Percentiles rank a stretch among this genome's conserved stretches.
phyloP scores from a whole-genome alignment of 257 asterid genomes.

The Avicennia marina region DNA sequence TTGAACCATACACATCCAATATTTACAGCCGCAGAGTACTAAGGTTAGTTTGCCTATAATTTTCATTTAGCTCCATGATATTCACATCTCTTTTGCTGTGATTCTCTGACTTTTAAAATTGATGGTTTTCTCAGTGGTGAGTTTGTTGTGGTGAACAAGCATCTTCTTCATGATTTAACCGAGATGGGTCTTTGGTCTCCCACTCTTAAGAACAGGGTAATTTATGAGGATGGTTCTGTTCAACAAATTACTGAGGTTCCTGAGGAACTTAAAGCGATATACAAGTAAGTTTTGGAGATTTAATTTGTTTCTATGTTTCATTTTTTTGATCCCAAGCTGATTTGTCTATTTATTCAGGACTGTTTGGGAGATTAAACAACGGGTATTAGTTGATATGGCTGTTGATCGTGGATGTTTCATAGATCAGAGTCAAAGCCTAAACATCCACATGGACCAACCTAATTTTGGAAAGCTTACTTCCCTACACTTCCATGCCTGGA shows the following conservation, averaged over 20 bases:
- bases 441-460: conserved; percentile 96
- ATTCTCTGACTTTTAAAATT: conserved; percentile 10
- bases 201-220: conserved; percentile 69
- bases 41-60: conserved; percentile 36
- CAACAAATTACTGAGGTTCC: conserved; percentile 75
- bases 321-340: no score
- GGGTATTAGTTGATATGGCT: conserved; percentile 86
- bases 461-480: conserved; percentile 82
- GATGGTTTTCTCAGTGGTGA: conserved; percentile 56
- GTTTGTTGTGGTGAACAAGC: conserved; percentile 97
- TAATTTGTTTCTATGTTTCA: neutral
- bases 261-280: conserved; percentile 60
- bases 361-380: conserved; percentile 95
- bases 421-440: conserved; percentile 94
- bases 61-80: neutral
- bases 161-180: conserved; percentile 85
- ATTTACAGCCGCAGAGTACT: conserved; percentile 90
- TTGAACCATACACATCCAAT: conserved; percentile 95
- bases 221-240: conserved; percentile 91
- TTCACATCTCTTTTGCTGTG: neutral
- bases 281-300: conserved; percentile 53
- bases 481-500: conserved; percentile 88
- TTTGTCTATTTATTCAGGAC: conserved; percentile 45
- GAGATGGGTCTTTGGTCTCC: conserved; percentile 96
- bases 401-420: conserved; percentile 96